Percentiles rank a stretch among this genome's conserved stretches.
phyloP scores from a whole-genome alignment of 306 rosid species.

The Bauhinia variegata region DNA sequence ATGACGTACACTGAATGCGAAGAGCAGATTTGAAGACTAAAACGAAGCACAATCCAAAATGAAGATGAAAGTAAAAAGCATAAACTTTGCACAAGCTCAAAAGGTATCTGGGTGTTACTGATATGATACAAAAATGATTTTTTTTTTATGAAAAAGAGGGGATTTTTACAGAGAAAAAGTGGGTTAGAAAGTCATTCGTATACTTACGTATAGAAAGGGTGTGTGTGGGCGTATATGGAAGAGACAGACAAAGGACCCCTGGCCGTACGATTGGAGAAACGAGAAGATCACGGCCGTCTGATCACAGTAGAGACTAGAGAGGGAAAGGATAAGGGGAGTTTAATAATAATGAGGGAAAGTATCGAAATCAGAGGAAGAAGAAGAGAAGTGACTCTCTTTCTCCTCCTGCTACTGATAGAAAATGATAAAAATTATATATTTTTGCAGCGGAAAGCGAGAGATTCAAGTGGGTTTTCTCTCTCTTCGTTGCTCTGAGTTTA shows the following conservation, averaged over 20 bases:
- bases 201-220: constrained; percentile 68
- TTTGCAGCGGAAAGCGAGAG: constrained; percentile 1
- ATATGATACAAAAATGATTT: constrained; percentile 32
- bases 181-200: constrained; percentile 34
- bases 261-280: constrained; percentile 69
- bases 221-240: background rate
- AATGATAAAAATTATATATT: constrained; percentile 19
- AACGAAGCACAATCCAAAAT: constrained; percentile 24
- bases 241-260: constrained; percentile 57
- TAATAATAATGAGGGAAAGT: constrained; percentile 37
- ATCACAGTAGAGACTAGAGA: constrained; percentile 48
- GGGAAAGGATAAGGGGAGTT: constrained; percentile 20
- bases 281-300: constrained; percentile 78
- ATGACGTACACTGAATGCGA: constrained; percentile 46
- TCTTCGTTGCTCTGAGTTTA: background rate
- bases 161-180: background rate
- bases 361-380: constrained; percentile 46
- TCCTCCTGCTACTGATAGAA: background rate
- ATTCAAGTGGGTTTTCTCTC: background rate
- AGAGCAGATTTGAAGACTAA: constrained; percentile 38
- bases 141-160: constrained; percentile 35
- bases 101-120: constrained; percentile 14
- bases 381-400: constrained; percentile 29
- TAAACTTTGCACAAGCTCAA: constrained; percentile 12
- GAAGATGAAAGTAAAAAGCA: background rate